Conservation (phyloP, 805 yeast species). For the Middelhovenomyces tepae region DNA sequence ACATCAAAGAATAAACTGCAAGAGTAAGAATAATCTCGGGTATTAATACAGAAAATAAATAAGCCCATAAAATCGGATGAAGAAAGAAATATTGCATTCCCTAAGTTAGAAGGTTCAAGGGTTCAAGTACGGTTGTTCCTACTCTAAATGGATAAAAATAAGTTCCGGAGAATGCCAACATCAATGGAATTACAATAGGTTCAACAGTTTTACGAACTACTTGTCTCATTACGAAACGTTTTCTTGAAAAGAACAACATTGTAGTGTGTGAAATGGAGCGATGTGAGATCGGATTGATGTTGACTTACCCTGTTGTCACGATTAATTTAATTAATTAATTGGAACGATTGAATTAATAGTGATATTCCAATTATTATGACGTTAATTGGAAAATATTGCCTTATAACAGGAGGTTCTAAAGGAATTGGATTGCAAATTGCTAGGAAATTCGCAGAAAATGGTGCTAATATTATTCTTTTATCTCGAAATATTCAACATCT, state of each 20-base stretch:
- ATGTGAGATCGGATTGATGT: too few relatives aligned
- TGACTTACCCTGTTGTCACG: too few relatives aligned
- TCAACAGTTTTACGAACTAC: conserved; percentile 5
- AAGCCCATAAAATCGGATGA: conserved; percentile 40
- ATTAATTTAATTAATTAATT: too few relatives aligned
- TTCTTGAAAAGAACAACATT: too few relatives aligned
- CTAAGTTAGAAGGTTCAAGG: conserved; percentile 12
- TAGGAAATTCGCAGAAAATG: conserved; percentile 37
- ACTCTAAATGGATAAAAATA: conserved; percentile 25
- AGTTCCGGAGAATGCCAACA: conserved; percentile 20
- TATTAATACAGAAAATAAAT: conserved; percentile 34
- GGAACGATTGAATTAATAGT: too few relatives aligned
- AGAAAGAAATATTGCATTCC: conserved; percentile 36
- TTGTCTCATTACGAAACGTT: too few relatives aligned
- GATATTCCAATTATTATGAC: too few relatives aligned
- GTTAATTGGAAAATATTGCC: conserved; percentile 13
- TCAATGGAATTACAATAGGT: conserved; percentile 20
- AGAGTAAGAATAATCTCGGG: conserved; percentile 38
- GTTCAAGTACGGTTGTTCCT: conserved; percentile 2
- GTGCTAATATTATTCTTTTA: conserved; percentile 43
- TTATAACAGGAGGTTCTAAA: conserved; percentile 58
- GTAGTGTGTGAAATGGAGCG: too few relatives aligned
- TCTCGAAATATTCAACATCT: conserved; percentile 40
- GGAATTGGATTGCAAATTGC: conserved; percentile 62
- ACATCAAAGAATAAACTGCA: conserved; percentile 30